These are phyloP conservation scores for Phoma herbarum DNA, from an alignment of 2,329 filamentous ascomycete genomes.

Conservation along the genomic window DNA sequence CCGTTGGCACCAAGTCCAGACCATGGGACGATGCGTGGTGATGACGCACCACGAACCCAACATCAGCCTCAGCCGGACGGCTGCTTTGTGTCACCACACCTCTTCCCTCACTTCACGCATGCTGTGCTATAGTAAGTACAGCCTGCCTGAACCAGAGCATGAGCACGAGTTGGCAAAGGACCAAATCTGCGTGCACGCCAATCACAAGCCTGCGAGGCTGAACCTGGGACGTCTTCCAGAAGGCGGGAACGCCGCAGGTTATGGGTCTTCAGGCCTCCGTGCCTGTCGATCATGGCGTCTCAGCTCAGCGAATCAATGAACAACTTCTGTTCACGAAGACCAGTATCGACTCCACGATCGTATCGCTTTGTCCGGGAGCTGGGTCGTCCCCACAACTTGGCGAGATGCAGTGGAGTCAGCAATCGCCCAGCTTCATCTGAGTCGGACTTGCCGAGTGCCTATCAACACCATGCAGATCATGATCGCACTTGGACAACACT, in stretches of 20 bases:
- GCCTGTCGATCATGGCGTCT: conserved; percentile 32
- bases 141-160: neutral
- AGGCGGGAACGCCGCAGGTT: conserved; percentile 24
- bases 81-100: conserved; percentile 17
- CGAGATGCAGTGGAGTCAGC: too few species aligned
- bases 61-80: conserved; percentile 28
- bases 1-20: conserved; percentile 1
- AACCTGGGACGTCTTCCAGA: conserved; percentile 21
- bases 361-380: conserved; percentile 4
- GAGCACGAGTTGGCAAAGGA: conserved; percentile 2
- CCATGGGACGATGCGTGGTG: conserved; percentile 24
- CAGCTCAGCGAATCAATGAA: conserved; percentile 23
- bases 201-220: conserved; percentile 21
- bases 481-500: neutral
- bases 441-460: conserved; percentile 8
- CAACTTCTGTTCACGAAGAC: neutral
- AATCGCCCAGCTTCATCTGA: neutral
- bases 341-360: neutral
- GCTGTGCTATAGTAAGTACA: neutral
- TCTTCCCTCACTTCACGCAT: neutral
- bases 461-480: neutral
- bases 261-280: conserved; percentile 25
- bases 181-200: conserved; percentile 32
- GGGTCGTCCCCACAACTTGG: neutral
- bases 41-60: conserved; percentile 25